Conservation (phyloP, 129 eudicot genomes). For the Silybum marianum region DNA sequence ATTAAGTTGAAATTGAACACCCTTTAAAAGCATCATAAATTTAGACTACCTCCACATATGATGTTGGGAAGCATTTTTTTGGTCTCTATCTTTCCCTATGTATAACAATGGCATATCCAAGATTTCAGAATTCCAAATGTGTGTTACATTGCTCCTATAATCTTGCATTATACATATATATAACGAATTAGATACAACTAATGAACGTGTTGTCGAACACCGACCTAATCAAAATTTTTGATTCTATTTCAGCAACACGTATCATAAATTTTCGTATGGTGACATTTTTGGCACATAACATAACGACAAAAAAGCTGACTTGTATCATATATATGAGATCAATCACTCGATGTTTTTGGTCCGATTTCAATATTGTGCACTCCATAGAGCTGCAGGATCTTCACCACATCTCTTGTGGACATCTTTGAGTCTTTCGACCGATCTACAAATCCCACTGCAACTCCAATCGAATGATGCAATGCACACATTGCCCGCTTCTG, state of each 20-base stretch:
- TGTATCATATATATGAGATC: slow-evolving; percentile 21
- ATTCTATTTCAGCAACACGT: slow-evolving; percentile 4
- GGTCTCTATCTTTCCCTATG: background rate
- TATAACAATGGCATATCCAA: background rate
- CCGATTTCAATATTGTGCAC: slow-evolving; percentile 39
- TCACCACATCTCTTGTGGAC: slow-evolving; percentile 81
- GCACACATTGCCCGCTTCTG: slow-evolving; percentile 79
- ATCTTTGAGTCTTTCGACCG: slow-evolving; percentile 67
- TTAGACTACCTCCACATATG: background rate
- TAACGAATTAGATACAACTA: slow-evolving; percentile 12
- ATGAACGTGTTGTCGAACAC: background rate
- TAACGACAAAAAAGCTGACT: slow-evolving; percentile 19
- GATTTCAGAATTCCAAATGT: background rate
- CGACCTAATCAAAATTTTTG: slow-evolving; percentile 11
- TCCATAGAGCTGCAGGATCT: slow-evolving; percentile 74
- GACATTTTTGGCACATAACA: slow-evolving; percentile 10
- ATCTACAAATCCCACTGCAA: slow-evolving; percentile 79
- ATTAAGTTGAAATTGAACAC: background rate
- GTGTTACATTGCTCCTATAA: background rate
- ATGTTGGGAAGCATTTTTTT: background rate
- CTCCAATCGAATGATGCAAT: slow-evolving; percentile 87
- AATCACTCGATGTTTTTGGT: background rate
- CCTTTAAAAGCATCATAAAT: background rate
- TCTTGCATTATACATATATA: slow-evolving; percentile 8
- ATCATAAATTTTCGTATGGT: slow-evolving; percentile 1